Evolutionary conservation across 2,329 filamentous ascomycete species (phyloP), one percentile per base, ranked within the genome.

Genomic region (Arthrocladium fulminans): DNA sequence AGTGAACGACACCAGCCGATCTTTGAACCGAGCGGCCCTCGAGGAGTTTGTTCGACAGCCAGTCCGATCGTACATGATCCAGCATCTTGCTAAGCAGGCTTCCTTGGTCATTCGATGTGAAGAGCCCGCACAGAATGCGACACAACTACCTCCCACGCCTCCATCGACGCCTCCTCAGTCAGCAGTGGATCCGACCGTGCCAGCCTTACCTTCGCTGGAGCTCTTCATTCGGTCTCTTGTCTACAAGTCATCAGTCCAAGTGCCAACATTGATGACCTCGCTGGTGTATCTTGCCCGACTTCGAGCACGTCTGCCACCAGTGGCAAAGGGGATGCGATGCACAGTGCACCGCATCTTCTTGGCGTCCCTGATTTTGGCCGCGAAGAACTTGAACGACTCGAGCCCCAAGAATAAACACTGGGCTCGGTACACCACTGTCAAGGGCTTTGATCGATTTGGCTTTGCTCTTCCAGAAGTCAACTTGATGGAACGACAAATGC

Each of bases 321-420:
- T 95, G 64, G 90, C 92, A 60, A 95, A 95, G 72, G 92, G 92
- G 56, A 87, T 97, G 71, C 83, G 86, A 60, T 97, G 92, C 75
- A 97, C 92, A 20, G 88, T 90, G 40, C 92, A 98, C 74, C 85
- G 92, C 61, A 97, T 98, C 75, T 97, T 98, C 72, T 79, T 98
- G 42, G 57, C 71, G 5, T 70, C 69, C 3, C 60, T 74, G 39
- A 73, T 74, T 32, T 73, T 83, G 43, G 82, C 92, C 1, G 90
- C 92, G 60, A 98, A 98, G 81, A 96, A 96, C 68, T 79, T 97
- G 59, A 97, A 98, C 67, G 92, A 97, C 75, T 95, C 88, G 53
- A 96, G 88, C 10, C 92, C 92, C 54, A 97, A 97, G 82, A 98
- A 98, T 80, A 97, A 97, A 81, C 92, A 98, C 76, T 98, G 92